phyloP scores from a whole-genome alignment of 2,329 filamentous ascomycete species.

The Botryotinia globosa region DNA sequence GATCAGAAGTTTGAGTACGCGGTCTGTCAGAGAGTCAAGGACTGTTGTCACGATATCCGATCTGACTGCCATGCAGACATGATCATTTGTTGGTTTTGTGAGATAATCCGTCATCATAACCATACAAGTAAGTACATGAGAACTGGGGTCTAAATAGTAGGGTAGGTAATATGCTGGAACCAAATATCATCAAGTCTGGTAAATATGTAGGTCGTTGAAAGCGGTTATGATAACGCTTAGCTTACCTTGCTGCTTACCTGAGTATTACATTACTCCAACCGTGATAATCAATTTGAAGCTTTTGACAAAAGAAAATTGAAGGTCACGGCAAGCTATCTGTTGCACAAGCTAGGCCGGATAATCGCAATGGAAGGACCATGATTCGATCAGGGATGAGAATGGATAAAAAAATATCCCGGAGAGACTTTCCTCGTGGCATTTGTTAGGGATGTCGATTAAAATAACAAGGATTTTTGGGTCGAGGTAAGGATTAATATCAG shows the following conservation, averaged over 20 bases:
- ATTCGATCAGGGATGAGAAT: constrained; percentile 13
- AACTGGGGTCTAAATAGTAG: neutral
- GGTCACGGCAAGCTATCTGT: neutral
- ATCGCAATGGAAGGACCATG: constrained; percentile 7
- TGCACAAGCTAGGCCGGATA: constrained; percentile 13
- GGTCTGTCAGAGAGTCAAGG: neutral
- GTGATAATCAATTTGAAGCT: neutral
- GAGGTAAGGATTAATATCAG: constrained; percentile 2
- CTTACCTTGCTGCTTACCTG: neutral
- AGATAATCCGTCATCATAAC: neutral
- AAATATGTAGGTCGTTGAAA: constrained; percentile 12
- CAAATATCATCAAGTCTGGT: constrained; percentile 13
- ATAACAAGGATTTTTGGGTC: constrained; percentile 6
- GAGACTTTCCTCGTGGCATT: constrained; percentile 19
- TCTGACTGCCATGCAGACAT: neutral
- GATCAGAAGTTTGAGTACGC: neutral
- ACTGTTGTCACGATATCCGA: constrained; percentile 4
- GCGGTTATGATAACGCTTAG: neutral
- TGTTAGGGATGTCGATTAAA: constrained; percentile 15
- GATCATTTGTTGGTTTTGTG: constrained; percentile 13
- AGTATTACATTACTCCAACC: neutral
- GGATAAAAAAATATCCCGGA: constrained; percentile 12
- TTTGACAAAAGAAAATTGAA: neutral
- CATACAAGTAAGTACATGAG: neutral
- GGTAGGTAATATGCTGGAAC: constrained; percentile 1